Conservation (phyloP, 208 protist genomes). For the Trypanosoma scelopori region DNA sequence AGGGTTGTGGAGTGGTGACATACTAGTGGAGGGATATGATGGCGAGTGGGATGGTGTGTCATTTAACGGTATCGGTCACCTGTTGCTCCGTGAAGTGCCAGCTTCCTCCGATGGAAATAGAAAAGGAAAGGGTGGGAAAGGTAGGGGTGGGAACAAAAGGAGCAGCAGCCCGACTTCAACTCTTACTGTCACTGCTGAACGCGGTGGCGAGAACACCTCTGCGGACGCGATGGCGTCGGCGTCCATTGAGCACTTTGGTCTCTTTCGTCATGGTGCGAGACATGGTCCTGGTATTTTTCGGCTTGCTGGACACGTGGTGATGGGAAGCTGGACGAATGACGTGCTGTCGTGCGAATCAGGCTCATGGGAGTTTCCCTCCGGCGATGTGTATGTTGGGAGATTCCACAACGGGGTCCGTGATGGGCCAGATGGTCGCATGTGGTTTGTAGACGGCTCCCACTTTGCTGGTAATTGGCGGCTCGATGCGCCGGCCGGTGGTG, state of each 20-base stretch:
- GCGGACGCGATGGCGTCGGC: not conserved
- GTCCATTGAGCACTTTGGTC: conserved; percentile 64
- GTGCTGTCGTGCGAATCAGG: conserved; percentile 54
- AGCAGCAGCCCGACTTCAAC: not conserved
- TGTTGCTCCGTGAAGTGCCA: conserved; percentile 28
- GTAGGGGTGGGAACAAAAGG: not conserved
- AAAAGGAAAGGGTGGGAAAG: not conserved
- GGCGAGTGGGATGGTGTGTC: conserved; percentile 78
- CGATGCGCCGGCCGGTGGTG: conserved; percentile 58
- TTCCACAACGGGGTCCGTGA: conserved; percentile 53
- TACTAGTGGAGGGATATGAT: conserved; percentile 81
- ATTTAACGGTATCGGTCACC: conserved; percentile 71
- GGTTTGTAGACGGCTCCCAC: conserved; percentile 72
- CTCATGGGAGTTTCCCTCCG: conserved; percentile 73
- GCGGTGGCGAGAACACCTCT: not conserved
- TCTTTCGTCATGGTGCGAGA: conserved; percentile 69
- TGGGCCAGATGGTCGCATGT: conserved; percentile 31
- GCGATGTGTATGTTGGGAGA: conserved; percentile 73
- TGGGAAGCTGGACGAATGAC: conserved; percentile 63
- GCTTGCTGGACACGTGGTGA: conserved; percentile 61
- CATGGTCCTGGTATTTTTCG: conserved; percentile 73
- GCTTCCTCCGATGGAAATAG: not conserved
- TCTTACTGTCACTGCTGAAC: conserved; percentile 13
- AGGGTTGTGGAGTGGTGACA: conserved; percentile 58
- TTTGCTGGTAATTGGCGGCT: conserved; percentile 62